phyloP scores from a whole-genome alignment of 2,329 filamentous ascomycete species.

The Venturia carpophila region DNA sequence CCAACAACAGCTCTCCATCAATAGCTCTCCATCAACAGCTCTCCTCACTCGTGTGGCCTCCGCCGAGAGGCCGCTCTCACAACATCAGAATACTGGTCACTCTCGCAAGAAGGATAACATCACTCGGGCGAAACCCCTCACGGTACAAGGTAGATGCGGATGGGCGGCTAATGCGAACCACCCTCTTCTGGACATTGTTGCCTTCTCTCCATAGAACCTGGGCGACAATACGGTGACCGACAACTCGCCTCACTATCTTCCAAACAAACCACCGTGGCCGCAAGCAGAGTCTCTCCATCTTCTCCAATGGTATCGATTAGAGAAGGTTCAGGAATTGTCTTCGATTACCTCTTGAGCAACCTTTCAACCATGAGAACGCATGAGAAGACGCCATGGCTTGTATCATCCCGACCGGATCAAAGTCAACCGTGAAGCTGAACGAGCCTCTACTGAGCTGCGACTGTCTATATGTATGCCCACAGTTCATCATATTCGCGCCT shows the following conservation, averaged over 20 bases:
- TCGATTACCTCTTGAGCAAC: background rate
- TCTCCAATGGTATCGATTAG: background rate
- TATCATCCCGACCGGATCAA: background rate
- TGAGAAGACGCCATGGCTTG: background rate
- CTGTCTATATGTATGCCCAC: background rate
- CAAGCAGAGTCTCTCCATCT: background rate
- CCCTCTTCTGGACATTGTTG: background rate
- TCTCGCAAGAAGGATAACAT: background rate
- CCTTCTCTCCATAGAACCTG: background rate
- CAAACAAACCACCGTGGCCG: background rate
- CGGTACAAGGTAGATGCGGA: background rate
- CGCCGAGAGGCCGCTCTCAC: background rate
- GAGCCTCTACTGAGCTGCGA: background rate
- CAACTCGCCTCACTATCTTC: background rate
- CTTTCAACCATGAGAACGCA: background rate
- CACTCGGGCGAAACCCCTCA: background rate
- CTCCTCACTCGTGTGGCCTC: background rate
- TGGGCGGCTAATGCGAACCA: background rate
- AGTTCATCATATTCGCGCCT: background rate
- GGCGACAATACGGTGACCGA: background rate
- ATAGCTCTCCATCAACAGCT: background rate
- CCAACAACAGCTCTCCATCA: background rate
- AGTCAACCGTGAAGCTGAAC: background rate
- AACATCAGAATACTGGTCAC: background rate
- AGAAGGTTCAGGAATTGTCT: background rate